phyloP scores from a whole-genome alignment of 495 filamentous ascomycete genomes.

The Penicillium angulare region DNA sequence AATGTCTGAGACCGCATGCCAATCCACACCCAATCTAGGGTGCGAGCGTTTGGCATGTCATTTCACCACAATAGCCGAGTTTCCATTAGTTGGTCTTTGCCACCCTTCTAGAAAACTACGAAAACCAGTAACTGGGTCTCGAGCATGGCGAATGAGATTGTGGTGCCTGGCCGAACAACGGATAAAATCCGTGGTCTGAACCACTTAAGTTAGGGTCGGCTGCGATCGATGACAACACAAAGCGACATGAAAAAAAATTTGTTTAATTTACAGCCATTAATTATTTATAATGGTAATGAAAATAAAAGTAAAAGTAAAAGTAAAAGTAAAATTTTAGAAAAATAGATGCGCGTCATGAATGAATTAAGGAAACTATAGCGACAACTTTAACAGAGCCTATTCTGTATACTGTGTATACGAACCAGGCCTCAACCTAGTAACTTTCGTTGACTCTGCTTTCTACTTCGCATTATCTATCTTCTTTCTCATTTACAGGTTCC shows the following conservation, averaged over 20 bases:
- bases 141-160: constrained; percentile 18
- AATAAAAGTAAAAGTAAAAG: not conserved
- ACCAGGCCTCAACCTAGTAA: too few relatives aligned
- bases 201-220: constrained; percentile 5
- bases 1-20: not conserved
- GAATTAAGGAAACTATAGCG: constrained; percentile 3
- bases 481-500: too few relatives aligned
- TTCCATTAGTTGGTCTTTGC: too few relatives aligned
- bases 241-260: not conserved
- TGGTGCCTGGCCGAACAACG: constrained; percentile 14
- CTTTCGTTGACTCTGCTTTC: too few relatives aligned
- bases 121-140: constrained; percentile 19
- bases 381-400: too few relatives aligned
- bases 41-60: constrained; percentile 12
- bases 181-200: constrained; percentile 10
- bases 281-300: not conserved
- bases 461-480: too few relatives aligned
- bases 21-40: not conserved
- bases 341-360: not conserved
- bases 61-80: constrained; percentile 12
- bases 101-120: constrained; percentile 32
- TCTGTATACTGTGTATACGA: too few relatives aligned
- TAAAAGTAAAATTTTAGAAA: too few relatives aligned
- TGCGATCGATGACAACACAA: constrained; percentile 10
- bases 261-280: not conserved